Conservation (phyloP, 1,139 yeast species). For the Taphrina deformans region DNA sequence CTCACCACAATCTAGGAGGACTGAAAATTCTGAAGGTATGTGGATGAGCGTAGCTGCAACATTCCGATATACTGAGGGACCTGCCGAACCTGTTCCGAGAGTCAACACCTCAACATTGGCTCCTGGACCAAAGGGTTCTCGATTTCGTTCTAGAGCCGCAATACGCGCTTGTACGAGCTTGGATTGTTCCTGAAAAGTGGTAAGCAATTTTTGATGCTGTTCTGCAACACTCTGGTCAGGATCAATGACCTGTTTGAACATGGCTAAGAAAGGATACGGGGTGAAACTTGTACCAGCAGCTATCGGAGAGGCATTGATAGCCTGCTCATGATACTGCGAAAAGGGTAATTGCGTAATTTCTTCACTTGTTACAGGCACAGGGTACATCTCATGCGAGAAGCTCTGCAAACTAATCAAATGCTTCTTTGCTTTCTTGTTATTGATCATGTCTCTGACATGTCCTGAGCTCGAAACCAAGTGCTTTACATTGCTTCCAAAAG, state of each 20-base stretch:
- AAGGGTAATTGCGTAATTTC: neutral
- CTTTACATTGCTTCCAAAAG: conserved; percentile 10
- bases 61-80: conserved; percentile 82
- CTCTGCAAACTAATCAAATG: neutral
- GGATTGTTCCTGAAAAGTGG: neutral
- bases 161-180: neutral
- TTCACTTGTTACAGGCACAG: neutral
- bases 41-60: conserved; percentile 32
- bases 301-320: conserved; percentile 7
- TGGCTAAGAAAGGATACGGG: neutral
- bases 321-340: neutral
- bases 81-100: conserved; percentile 90
- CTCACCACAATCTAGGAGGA: conserved; percentile 90
- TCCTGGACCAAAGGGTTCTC: conserved; percentile 24
- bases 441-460: neutral
- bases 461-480: conserved; percentile 6
- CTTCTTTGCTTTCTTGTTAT: neutral
- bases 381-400: neutral
- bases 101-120: conserved; percentile 68
- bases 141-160: neutral
- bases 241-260: neutral
- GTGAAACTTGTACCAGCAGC: neutral
- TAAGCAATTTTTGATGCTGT: conserved; percentile 7
- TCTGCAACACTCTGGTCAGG: neutral
- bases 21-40: conserved; percentile 26